These are phyloP conservation scores for Trichophyton simii DNA, from an alignment of 2,329 filamentous ascomycete genomes.

Conservation along the genomic window DNA sequence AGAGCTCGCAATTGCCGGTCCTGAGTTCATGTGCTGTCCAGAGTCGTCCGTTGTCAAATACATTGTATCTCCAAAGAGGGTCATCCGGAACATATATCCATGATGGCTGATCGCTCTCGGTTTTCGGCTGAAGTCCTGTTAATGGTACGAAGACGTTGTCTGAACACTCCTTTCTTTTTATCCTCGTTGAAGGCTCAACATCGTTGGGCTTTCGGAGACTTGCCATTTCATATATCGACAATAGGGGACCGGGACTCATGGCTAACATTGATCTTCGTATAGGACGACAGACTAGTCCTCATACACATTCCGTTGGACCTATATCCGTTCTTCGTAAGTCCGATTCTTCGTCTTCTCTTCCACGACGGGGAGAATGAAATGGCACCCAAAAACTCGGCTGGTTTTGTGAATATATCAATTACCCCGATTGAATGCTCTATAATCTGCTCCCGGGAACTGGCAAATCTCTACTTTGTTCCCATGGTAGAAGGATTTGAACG, in stretches of 20 bases:
- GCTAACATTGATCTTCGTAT: slow-evolving; percentile 12
- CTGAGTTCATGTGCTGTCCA: background rate
- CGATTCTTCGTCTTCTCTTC: slow-evolving; percentile 73
- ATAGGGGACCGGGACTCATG: background rate
- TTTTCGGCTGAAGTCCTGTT: slow-evolving; percentile 13
- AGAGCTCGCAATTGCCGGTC: background rate
- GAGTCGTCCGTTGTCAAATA: background rate
- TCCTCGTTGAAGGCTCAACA: background rate
- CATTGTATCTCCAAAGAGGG: background rate
- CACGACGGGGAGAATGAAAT: slow-evolving; percentile 38
- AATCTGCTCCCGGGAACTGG: slow-evolving; percentile 68
- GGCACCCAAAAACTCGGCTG: slow-evolving; percentile 45
- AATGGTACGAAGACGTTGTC: slow-evolving; percentile 7
- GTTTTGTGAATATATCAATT: slow-evolving; percentile 85
- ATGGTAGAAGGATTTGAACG: slow-evolving; percentile 51
- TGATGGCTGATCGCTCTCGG: background rate
- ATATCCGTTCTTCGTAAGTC: slow-evolving; percentile 66
- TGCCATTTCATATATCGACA: background rate
- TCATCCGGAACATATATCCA: background rate
- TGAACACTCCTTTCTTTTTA: background rate
- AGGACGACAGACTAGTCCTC: slow-evolving; percentile 79
- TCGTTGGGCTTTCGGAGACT: background rate
- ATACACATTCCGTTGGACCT: slow-evolving; percentile 79
- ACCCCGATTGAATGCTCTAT: slow-evolving; percentile 88
- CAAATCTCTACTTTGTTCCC: slow-evolving; percentile 62